Base-by-base conservation (phyloP, 495 filamentous ascomycete species). In the Lasiosphaeria miniovina region DNA sequence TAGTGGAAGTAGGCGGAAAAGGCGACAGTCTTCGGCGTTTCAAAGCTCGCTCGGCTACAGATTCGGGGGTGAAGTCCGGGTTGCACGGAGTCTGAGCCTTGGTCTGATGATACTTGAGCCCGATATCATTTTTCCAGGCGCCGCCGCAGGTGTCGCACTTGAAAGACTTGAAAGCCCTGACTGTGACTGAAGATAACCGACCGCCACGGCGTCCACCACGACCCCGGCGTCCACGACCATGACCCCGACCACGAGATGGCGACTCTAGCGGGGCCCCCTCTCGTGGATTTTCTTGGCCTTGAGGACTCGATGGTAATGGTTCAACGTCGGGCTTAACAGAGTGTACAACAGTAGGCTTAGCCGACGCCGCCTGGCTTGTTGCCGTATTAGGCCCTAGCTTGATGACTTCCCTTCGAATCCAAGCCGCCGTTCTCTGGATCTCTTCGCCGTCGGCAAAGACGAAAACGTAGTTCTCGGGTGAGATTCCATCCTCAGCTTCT, bases 21-120 rank as follows among this genome's bases (percentile, higher is more conserved):
- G 65, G 50, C 50, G 68, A 62, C 60, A 63, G 14, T 52, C 51
- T 62, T n/a, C 63, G 68, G 5, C 64, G 63, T 50, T 68, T 71
- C 49, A 53, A 63, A 41, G 55, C 49, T 58, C 54, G 56, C 52
- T 68, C 66, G 31, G 63, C 34, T 32, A 66, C 7, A 49, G 69
- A 24, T 45, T 63, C 41, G 36, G 76, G 74, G 49, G 76, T 68
- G 33, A 69, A 78, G n/a, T 71, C 69, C 4, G 80, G 78, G 60
- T 84, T 84, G 63, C 82, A 84, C 15, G 70, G 33, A 14, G 72
- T 71, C 49, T 73, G 69, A 1, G 80, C 78, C 51, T 80, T 80
- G 1, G 70, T 75, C 2, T 74, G 63, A 56, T 84, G 82, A 61
- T 84, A 84, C 43, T 80, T 73, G 34, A 84, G 68, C 1, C 82